Base-by-base conservation (phyloP, 306 rosid species). In the Leucaena leucocephala region DNA sequence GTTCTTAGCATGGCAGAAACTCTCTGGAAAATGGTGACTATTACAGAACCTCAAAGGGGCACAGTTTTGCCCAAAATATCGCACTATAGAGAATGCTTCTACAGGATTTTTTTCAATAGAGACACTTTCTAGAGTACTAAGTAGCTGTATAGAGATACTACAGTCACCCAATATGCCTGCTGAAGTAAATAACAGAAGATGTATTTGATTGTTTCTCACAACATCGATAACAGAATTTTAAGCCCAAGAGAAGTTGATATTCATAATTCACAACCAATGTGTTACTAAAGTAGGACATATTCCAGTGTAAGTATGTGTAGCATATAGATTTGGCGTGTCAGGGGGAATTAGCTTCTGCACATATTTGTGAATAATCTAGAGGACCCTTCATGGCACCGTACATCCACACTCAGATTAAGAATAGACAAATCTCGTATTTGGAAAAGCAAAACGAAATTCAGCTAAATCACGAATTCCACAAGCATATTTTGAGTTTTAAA, bases 361-460 rank as follows among this genome's bases (percentile, higher is more conserved):
- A 33, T 27, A 27, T 71, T 27, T 45, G 48, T 15, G 72, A 66
- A 76, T 70, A 66, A 10, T 80, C 40, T 42, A 67, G 59, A 27
- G 63, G 59, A 48, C 19, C 57, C 17, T 77, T 59, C 70, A 64
- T 74, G 66, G n/a, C 61, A 27, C 27, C 27, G 65, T 21, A 11
- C 36, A 46, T 8, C 34, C 75, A 69, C 49, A 15, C 49, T 52
- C 70, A 57, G 33, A 73, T 54, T 4, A 72, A 15, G 8, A 35
- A 35, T 63, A 74, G 77, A 34, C 46, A 71, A 54, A 74, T 38
- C 55, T 63, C 43, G 40, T 48, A 35, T 64, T 71, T 40, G 22
- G 35, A 68, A 46, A 46, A 50, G 27, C 0, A 49, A 13, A 50
- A 50, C 6, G 21, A 50, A 50, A 50, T 50, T 50, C 7, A 50